A percentile compares a stretch with the other conserved stretches of the same genome.
phyloP scores from a whole-genome alignment of 2,329 filamentous ascomycete genomes.

The Cercospora nicotianae region DNA sequence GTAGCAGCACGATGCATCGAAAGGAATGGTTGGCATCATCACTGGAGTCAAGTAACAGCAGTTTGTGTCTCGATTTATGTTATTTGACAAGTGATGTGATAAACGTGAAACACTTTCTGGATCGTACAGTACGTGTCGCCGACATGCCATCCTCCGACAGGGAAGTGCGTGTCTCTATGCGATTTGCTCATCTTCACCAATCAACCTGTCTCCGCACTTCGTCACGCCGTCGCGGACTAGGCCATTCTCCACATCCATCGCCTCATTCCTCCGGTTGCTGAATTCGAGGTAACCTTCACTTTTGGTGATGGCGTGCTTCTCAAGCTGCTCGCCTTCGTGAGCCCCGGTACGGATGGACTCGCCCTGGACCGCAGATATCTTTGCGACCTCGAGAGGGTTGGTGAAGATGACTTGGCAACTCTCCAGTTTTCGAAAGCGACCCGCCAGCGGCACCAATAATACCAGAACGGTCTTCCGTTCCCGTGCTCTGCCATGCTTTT shows the following conservation, averaged over 20 bases:
- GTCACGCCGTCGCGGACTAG: neutral
- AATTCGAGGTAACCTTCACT: neutral
- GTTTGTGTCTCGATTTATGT: neutral
- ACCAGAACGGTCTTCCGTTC: neutral
- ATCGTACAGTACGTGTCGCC: neutral
- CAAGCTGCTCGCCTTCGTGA: neutral
- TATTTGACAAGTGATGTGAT: neutral
- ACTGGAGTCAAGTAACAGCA: neutral
- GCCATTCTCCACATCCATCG: neutral
- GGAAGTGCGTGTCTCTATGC: neutral
- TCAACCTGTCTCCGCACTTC: neutral
- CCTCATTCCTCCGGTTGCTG: neutral
- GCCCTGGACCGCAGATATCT: neutral
- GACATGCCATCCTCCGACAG: neutral
- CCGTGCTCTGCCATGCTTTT: neutral
- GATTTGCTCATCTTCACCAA: neutral
- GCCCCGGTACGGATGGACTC: neutral
- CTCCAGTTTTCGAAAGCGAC: neutral
- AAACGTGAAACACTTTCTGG: neutral
- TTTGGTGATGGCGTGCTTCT: neutral
- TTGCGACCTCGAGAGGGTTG: neutral
- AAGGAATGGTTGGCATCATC: neutral
- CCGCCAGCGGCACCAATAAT: neutral
- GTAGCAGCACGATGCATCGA: neutral
- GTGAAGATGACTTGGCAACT: neutral